Percentiles rank a stretch among this genome's conserved stretches.
phyloP scores from a whole-genome alignment of 768 basidiomycete species.

The Tephrocybe sp. region DNA sequence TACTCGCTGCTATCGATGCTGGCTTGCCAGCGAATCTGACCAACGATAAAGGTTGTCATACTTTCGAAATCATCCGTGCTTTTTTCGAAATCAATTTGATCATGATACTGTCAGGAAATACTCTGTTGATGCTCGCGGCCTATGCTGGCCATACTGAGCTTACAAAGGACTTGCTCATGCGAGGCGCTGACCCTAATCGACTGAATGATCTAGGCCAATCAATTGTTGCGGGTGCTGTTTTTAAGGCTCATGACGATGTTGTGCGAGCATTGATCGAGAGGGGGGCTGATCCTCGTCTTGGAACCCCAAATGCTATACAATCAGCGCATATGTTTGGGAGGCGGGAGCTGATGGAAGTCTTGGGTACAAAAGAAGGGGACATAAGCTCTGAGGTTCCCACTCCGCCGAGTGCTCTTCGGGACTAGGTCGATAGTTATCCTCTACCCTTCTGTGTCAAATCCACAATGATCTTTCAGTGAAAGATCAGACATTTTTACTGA shows the following conservation, averaged over 20 bases:
- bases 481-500: too few species aligned
- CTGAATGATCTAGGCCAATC: constrained; percentile 74
- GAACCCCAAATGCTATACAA: constrained; percentile 69
- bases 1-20: constrained; percentile 62
- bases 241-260: constrained; percentile 68
- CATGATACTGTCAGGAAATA: constrained; percentile 53
- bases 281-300: constrained; percentile 65
- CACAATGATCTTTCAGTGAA: too few species aligned
- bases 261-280: constrained; percentile 53
- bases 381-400: constrained; percentile 36
- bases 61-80: background rate
- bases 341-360: constrained; percentile 49
- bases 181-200: constrained; percentile 65
- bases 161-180: constrained; percentile 49
- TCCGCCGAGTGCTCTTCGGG: constrained; percentile 22
- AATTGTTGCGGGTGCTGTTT: constrained; percentile 75
- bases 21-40: constrained; percentile 74
- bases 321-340: constrained; percentile 68
- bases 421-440: background rate
- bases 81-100: constrained; percentile 1
- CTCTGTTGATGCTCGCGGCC: constrained; percentile 75
- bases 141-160: constrained; percentile 67
- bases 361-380: constrained; percentile 64
- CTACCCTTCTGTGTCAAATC: background rate
- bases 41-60: constrained; percentile 59